Percentiles rank a stretch among this genome's conserved stretches.
Evolutionary conservation across 495 filamentous ascomycete species (phyloP).

Genomic region (Neurospora sp.): DNA sequence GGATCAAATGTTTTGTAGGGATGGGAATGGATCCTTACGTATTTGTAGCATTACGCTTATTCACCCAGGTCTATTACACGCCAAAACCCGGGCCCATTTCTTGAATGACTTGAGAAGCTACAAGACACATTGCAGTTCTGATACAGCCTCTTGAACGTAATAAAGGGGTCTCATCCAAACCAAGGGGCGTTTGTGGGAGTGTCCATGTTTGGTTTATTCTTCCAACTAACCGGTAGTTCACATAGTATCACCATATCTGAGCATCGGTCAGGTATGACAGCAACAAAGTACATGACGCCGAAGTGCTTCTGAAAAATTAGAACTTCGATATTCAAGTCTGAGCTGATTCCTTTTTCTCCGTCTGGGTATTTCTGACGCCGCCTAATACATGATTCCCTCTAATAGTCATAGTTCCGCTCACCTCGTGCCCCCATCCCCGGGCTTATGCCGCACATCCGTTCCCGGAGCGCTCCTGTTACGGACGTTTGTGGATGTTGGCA

Average conservation of each 20-base stretch:
- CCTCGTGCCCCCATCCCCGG: neutral
- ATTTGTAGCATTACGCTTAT: no score
- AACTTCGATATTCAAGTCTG: neutral
- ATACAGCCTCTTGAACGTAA: neutral
- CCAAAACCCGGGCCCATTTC: no score
- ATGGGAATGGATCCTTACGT: no score
- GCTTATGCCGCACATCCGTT: neutral
- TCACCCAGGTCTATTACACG: no score
- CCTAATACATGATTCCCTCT: neutral
- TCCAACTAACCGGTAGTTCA: neutral
- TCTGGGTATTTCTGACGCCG: neutral
- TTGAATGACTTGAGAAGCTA: no score
- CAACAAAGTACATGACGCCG: neutral
- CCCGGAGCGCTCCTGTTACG: no score
- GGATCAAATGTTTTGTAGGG: no score
- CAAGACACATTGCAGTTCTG: neutral
- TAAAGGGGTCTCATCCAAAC: neutral
- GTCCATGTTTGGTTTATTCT: neutral
- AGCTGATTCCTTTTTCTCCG: neutral
- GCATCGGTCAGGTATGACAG: neutral
- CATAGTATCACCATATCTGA: neutral
- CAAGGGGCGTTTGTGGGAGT: neutral
- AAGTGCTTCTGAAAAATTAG: neutral
- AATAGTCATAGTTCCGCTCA: neutral
- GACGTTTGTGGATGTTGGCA: neutral